phyloP scores from a whole-genome alignment of 2,329 filamentous ascomycete species.

The Pseudodiploospora longispora region DNA sequence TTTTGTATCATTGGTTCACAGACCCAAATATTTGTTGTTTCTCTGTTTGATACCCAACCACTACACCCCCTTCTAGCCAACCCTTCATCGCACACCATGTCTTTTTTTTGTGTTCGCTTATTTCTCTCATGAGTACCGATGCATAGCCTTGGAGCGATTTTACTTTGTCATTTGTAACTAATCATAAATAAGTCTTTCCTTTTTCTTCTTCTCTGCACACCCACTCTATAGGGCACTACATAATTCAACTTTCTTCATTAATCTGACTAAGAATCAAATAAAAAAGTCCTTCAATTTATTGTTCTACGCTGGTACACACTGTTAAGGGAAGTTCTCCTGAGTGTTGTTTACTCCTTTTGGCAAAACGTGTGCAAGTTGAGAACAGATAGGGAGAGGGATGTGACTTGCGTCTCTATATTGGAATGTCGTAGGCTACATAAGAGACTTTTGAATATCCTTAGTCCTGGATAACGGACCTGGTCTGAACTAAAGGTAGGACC shows the following conservation, averaged over 20 bases:
- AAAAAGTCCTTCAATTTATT: not conserved
- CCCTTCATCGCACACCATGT: not conserved
- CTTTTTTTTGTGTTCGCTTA: conserved; percentile 2
- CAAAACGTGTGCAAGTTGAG: too few species aligned
- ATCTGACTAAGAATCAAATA: too few species aligned
- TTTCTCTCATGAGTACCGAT: conserved; percentile 4
- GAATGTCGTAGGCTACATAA: too few species aligned
- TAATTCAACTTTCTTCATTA: too few species aligned
- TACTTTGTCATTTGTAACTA: conserved; percentile 9
- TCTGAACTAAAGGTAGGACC: too few species aligned
- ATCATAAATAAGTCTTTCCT: conserved; percentile 8
- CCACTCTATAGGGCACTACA: too few species aligned
- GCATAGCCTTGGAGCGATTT: conserved; percentile 16
- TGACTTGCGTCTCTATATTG: too few species aligned
- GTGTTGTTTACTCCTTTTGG: too few species aligned
- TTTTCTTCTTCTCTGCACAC: conserved; percentile 7
- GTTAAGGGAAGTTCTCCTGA: not conserved
- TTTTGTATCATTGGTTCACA: not conserved
- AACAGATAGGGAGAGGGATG: too few species aligned
- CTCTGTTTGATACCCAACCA: conserved; percentile 5
- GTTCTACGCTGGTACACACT: not conserved
- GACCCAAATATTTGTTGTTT: not conserved
- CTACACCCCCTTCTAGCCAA: not conserved
- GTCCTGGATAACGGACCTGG: too few species aligned
- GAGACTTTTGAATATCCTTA: too few species aligned